Percentiles rank a stretch among this genome's conserved stretches.
Evolutionary conservation across 257 asterid species (phyloP).

Genomic region (Oldenlandia corymbosa): DNA sequence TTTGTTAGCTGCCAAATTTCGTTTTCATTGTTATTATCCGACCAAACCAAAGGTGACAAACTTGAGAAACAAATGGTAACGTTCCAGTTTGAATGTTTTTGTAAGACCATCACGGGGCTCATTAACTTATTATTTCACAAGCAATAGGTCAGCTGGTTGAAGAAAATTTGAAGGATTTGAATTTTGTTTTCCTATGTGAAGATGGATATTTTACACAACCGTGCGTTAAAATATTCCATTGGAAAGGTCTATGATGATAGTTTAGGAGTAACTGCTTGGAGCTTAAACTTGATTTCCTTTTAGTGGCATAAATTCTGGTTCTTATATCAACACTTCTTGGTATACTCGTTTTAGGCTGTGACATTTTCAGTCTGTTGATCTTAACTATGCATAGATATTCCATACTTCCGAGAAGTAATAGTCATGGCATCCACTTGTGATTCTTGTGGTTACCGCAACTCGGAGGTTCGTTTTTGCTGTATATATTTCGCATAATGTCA

Average conservation of each 20-base stretch:
- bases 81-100: not conserved
- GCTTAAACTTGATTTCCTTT: not conserved
- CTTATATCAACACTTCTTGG: no score
- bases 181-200: not conserved
- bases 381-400: conserved; percentile 72
- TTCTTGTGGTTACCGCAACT: conserved; percentile 83
- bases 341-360: not conserved
- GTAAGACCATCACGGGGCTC: not conserved
- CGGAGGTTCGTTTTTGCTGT: conserved; percentile 54
- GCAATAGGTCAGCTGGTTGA: not conserved
- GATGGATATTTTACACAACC: not conserved
- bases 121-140: not conserved
- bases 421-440: conserved; percentile 96
- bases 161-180: not conserved
- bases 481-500: not conserved
- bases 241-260: not conserved
- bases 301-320: not conserved
- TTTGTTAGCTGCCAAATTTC: not conserved
- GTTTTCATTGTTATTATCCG: not conserved
- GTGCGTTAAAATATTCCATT: not conserved
- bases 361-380: conserved; percentile 25
- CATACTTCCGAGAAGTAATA: conserved; percentile 87
- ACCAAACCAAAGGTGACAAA: not conserved
- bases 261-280: not conserved
- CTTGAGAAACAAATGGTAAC: not conserved